Evolutionary conservation across 1,284 basidiomycete genomes (phyloP), one percentile per base, ranked within the genome.

Genomic region (Chondrostereum purpureum): DNA sequence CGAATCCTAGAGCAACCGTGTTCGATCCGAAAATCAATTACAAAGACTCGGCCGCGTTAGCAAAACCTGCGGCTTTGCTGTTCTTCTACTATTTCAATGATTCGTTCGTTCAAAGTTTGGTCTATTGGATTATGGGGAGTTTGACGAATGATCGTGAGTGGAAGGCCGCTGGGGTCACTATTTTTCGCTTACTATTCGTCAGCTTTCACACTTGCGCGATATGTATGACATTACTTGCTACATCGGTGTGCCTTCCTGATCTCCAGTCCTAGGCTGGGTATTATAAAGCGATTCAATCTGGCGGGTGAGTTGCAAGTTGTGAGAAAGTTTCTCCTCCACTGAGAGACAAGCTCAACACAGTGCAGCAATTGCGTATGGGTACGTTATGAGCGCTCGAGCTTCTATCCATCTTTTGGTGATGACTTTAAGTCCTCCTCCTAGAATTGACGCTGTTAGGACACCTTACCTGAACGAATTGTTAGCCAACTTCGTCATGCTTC

Each of bases 91-190:
- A 43, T 18, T 20, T 43, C 6, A 36, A 35, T 19, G 42, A 43
- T 27, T 8, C 42, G 4, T 43, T 43, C 14, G 42, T 43, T 11
- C 42, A 43, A 11, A 37, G 42, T 14, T 35, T 43, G 42, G 27
- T 22, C 13, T 43, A 43, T 14, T 43, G 42, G 42, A 34, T 18
- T 6, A 43, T 43, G 42, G 42, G 42, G 5, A 35, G 42, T 14
- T 43, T 43, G 42, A 35, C 42, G 14, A 43, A 43, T 16, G 42
- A 43, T 43, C 42, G 42, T 43, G 20, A 36, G 42, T 35, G 31
- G 8, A 8, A n/a, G n/a, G 14, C 8, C 18, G 8, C n/a, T 38
- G 14, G 8, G 36, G 8, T 38, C 10, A 38, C 18, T 8, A n/a
- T n/a, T n/a, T 8, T 22, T n/a, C 27, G 31, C 17, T 12, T 18